A percentile compares a stretch with the other conserved stretches of the same genome.
phyloP scores from a whole-genome alignment of 495 filamentous ascomycete species.

The Podospora pseudocomata region DNA sequence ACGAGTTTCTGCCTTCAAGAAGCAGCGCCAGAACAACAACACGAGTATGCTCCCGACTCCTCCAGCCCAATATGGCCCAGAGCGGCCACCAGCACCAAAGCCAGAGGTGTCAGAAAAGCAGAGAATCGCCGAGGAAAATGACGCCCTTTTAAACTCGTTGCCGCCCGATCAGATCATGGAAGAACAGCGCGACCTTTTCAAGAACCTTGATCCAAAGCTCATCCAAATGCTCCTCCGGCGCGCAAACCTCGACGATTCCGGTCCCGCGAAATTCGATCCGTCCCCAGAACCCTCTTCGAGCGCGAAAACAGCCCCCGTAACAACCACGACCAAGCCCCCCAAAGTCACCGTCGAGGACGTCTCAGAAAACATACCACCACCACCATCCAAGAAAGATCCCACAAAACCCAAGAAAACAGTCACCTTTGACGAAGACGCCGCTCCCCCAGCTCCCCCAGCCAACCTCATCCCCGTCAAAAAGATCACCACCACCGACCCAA shows the following conservation, averaged over 20 bases:
- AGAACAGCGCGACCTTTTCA: slow-evolving; percentile 70
- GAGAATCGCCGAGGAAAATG: slow-evolving; percentile 79
- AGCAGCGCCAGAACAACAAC: slow-evolving; percentile 48
- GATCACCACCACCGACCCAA: slow-evolving; percentile 8
- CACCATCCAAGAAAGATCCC: slow-evolving; percentile 5
- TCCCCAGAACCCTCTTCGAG: not conserved
- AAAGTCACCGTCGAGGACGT: slow-evolving; percentile 22
- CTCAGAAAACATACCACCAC: slow-evolving; percentile 9
- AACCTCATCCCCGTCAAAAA: slow-evolving; percentile 26
- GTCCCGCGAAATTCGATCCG: slow-evolving; percentile 26
- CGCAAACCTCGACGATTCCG: slow-evolving; percentile 68
- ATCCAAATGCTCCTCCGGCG: slow-evolving; percentile 73
- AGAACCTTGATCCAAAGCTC: slow-evolving; percentile 61
- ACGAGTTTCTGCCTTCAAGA: slow-evolving; percentile 75
- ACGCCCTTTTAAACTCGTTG: slow-evolving; percentile 70
- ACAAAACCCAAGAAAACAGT: slow-evolving; percentile 30
- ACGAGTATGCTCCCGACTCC: not conserved
- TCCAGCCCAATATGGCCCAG: not conserved
- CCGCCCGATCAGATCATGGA: slow-evolving; percentile 72
- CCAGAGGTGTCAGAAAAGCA: slow-evolving; percentile 53
- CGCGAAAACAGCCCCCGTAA: slow-evolving; percentile 15
- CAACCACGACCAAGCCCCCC: slow-evolving; percentile 21
- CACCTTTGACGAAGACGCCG: slow-evolving; percentile 28
- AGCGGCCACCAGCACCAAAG: slow-evolving; percentile 12
- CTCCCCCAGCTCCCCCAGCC: slow-evolving; percentile 19